A percentile compares a stretch with the other conserved stretches of the same genome.
Conservation (phyloP, 306 rosid species). For the Prunus davidiana region DNA sequence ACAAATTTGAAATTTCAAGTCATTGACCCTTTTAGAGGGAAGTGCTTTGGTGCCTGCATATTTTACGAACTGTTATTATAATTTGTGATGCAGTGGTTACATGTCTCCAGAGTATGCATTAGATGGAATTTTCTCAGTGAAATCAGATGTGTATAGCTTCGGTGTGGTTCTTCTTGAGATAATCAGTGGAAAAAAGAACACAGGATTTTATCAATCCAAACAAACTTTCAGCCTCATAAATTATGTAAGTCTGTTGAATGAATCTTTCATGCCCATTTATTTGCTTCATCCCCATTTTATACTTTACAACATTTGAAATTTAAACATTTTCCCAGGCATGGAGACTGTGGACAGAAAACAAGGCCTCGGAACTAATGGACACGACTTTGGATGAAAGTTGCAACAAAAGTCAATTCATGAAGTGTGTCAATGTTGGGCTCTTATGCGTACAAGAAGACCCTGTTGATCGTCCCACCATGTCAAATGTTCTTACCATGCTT, state of each 20-base stretch:
- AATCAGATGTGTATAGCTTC: constrained; percentile 53
- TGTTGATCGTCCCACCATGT: constrained; percentile 43
- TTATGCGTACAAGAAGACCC: constrained; percentile 58
- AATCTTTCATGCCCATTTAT: neutral
- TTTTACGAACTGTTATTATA: too few relatives aligned
- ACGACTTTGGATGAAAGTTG: constrained; percentile 23
- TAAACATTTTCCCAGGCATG: constrained; percentile 33
- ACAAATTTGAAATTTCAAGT: too few relatives aligned
- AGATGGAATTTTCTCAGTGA: constrained; percentile 43
- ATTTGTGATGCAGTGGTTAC: constrained; percentile 34
- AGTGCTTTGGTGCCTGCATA: too few relatives aligned
- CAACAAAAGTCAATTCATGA: constrained; percentile 22
- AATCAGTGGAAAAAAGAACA: constrained; percentile 48
- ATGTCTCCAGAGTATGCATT: constrained; percentile 52
- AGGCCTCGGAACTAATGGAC: constrained; percentile 40
- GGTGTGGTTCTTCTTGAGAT: constrained; percentile 56
- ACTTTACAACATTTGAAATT: neutral
- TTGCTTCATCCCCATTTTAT: neutral
- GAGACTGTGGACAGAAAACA: constrained; percentile 47
- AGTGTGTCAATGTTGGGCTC: constrained; percentile 38
- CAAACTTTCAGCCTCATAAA: constrained; percentile 43
- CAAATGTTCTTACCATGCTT: constrained; percentile 44
- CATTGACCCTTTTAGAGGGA: too few relatives aligned
- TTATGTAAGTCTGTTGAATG: constrained; percentile 29
- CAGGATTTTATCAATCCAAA: constrained; percentile 33